Evolutionary conservation across 2,329 filamentous ascomycete genomes (phyloP).

Genomic region (Hortaea werneckii): DNA sequence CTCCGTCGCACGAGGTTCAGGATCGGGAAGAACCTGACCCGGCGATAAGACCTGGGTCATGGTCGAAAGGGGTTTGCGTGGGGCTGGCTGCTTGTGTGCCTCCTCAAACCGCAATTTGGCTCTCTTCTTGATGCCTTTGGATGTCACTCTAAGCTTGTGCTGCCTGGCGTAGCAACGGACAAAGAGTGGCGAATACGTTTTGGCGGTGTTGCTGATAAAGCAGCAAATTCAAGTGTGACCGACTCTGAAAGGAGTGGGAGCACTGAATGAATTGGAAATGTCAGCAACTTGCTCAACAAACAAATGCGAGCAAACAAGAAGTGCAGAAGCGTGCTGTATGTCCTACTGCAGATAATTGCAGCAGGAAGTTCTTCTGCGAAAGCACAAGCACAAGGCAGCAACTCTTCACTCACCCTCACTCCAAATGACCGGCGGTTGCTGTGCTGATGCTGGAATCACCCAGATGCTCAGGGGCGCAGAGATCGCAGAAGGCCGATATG

Average conservation of each 20-base stretch:
- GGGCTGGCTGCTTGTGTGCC: slow-evolving; percentile 11
- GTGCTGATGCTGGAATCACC: neutral
- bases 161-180: slow-evolving; percentile 42
- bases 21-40: slow-evolving; percentile 34
- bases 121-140: slow-evolving; percentile 36
- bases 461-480: slow-evolving; percentile 1
- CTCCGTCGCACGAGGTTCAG: slow-evolving; percentile 20
- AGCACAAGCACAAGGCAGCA: neutral
- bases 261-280: neutral
- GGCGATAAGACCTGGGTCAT: slow-evolving; percentile 33
- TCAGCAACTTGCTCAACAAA: neutral
- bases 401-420: slow-evolving; percentile 19
- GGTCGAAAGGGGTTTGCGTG: slow-evolving; percentile 19
- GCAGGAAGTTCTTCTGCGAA: neutral
- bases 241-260: neutral
- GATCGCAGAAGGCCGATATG: slow-evolving; percentile 1
- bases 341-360: neutral
- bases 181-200: slow-evolving; percentile 59
- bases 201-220: slow-evolving; percentile 17
- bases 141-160: slow-evolving; percentile 35
- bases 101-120: slow-evolving; percentile 28
- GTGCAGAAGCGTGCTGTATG: neutral
- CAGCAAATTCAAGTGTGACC: neutral
- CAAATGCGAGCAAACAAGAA: neutral
- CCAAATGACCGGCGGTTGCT: slow-evolving; percentile 10